These are phyloP conservation scores for Kregervanrija delftensis DNA, from an alignment of 805 yeast species.

Conservation along the genomic window DNA sequence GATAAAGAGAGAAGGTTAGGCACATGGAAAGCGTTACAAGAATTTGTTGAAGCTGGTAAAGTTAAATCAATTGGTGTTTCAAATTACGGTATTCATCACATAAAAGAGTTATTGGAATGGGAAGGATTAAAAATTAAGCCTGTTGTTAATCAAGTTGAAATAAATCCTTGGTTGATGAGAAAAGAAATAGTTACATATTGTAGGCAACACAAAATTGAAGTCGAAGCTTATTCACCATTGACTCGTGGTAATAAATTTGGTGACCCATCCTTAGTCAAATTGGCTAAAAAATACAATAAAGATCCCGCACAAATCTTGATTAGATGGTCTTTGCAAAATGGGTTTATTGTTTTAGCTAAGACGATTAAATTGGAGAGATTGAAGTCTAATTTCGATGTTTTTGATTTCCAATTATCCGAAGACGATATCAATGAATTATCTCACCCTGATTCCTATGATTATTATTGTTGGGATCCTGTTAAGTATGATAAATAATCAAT, in stretches of 20 bases:
- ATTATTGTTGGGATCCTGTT: conserved; percentile 20
- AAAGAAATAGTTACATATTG: conserved; percentile 37
- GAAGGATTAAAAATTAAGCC: conserved; percentile 35
- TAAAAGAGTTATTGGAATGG: conserved; percentile 41
- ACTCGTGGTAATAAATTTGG: conserved; percentile 43
- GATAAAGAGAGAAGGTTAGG: conserved; percentile 35
- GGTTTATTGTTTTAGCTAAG: conserved; percentile 38
- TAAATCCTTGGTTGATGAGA: conserved; percentile 43
- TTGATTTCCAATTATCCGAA: conserved; percentile 32
- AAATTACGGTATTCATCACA: conserved; percentile 39
- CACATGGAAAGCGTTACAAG: conserved; percentile 49
- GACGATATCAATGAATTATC: conserved; percentile 31
- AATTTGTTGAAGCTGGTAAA: conserved; percentile 41
- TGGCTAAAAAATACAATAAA: conserved; percentile 42
- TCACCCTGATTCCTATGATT: conserved; percentile 26
- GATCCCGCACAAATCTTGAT: conserved; percentile 53
- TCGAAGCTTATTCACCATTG: conserved; percentile 61
- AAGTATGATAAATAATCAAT: conserved; percentile 11
- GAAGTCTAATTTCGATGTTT: conserved; percentile 32
- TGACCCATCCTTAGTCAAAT: conserved; percentile 33
- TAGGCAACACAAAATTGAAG: conserved; percentile 35
- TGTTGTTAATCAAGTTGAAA: conserved; percentile 42
- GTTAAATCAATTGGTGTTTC: conserved; percentile 57
- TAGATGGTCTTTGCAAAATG: conserved; percentile 61
- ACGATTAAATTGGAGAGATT: conserved; percentile 28